These are phyloP conservation scores for Oldenlandia corymbosa DNA, from an alignment of 257 asterid genomes.

Conservation along the genomic window DNA sequence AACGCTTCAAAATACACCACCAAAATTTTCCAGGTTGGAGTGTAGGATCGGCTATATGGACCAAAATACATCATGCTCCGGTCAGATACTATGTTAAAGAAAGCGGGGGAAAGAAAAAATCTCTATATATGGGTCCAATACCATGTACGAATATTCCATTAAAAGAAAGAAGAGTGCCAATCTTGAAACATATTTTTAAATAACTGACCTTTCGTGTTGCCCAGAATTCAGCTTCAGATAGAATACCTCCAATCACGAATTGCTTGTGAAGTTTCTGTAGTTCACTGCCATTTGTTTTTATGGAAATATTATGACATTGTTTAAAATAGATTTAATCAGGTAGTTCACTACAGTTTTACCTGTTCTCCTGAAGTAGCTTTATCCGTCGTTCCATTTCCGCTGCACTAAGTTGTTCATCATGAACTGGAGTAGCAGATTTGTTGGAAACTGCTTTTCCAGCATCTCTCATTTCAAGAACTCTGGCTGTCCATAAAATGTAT, in stretches of 20 bases:
- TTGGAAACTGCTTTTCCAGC: conserved; percentile 45
- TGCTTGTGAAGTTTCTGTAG: conserved; percentile 86
- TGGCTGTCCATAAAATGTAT: conserved; percentile 43
- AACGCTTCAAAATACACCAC: background rate
- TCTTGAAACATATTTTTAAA: conserved; percentile 11
- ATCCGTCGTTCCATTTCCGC: conserved; percentile 77
- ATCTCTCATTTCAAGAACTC: conserved; percentile 57
- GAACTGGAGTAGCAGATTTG: conserved; percentile 35
- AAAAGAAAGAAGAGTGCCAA: no score
- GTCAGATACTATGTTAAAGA: no score
- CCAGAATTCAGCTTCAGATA: conserved; percentile 97
- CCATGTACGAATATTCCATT: background rate
- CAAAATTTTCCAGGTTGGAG: no score
- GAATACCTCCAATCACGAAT: conserved; percentile 67
- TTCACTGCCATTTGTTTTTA: conserved; percentile 56
- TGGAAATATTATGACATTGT: background rate
- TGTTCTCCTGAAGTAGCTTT: conserved; percentile 68
- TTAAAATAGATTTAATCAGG: background rate
- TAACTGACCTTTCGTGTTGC: conserved; percentile 85
- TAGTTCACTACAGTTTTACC: conserved; percentile 34
- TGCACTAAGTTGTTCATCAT: conserved; percentile 67
- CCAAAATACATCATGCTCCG: no score
- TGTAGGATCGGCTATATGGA: no score
- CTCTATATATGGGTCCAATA: no score
- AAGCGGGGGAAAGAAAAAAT: no score